Conservation (phyloP, 2,329 filamentous ascomycete species). For the Chaetomium sp. region DNA sequence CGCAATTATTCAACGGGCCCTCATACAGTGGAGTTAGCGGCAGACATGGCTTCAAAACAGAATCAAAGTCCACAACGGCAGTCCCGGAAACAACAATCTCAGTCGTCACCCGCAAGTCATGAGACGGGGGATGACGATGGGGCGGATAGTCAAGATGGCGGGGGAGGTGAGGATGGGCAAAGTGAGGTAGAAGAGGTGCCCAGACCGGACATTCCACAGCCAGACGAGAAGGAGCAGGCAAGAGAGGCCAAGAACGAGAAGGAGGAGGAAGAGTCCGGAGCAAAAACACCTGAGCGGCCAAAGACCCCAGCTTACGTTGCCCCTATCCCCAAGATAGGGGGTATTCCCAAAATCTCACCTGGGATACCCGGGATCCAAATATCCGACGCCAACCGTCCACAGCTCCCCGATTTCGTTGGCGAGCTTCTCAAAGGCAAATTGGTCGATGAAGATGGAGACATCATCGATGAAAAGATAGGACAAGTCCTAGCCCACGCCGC, state of each 20-base stretch:
- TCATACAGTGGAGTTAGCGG: neutral
- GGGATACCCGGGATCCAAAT: constrained; percentile 30
- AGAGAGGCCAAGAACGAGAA: neutral
- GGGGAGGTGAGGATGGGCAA: neutral
- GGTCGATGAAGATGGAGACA: constrained; percentile 49
- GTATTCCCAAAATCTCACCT: constrained; percentile 31
- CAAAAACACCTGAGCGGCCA: constrained; percentile 9
- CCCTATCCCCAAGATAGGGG: constrained; percentile 33
- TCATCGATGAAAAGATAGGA: constrained; percentile 41
- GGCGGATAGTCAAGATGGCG: neutral
- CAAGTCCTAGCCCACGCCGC: constrained; percentile 46
- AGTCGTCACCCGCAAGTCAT: neutral
- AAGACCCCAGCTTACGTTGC: constrained; percentile 33
- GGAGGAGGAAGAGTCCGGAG: neutral
- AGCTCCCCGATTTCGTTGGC: constrained; percentile 25
- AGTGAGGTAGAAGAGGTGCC: constrained; percentile 5
- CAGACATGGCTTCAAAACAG: constrained; percentile 13
- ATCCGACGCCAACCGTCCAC: constrained; percentile 26
- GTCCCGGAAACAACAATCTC: neutral
- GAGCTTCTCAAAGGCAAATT: constrained; percentile 38
- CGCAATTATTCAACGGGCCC: too few relatives aligned
- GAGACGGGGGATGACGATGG: constrained; percentile 11
- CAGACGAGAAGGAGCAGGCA: neutral
- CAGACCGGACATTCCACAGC: neutral
- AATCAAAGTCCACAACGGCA: too few relatives aligned